phyloP scores from a whole-genome alignment of 768 basidiomycete species.

The Mycena sanguinolenta region DNA sequence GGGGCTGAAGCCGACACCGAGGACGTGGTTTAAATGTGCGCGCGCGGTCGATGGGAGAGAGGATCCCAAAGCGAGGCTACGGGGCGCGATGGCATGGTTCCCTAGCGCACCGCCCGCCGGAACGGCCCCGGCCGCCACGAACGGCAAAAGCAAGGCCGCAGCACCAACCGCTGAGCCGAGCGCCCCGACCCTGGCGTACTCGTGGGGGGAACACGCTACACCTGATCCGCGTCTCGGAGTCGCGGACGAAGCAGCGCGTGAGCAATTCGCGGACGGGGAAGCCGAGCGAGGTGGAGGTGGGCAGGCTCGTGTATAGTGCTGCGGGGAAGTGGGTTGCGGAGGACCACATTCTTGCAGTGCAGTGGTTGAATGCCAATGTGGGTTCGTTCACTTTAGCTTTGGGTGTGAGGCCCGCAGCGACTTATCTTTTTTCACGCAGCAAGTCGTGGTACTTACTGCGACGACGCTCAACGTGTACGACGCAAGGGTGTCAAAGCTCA shows the following conservation, averaged over 20 bases:
- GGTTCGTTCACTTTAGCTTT: slow-evolving; percentile 56
- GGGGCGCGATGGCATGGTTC: slow-evolving; percentile 86
- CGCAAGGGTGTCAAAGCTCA: slow-evolving; percentile 61
- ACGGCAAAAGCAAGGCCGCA: slow-evolving; percentile 34
- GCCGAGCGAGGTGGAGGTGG: slow-evolving; percentile 68
- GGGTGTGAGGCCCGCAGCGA: slow-evolving; percentile 9
- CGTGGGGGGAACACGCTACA: slow-evolving; percentile 83
- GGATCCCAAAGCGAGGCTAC: slow-evolving; percentile 60
- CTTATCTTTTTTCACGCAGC: slow-evolving; percentile 56
- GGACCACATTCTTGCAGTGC: slow-evolving; percentile 76
- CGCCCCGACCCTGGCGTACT: slow-evolving; percentile 82
- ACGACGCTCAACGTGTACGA: slow-evolving; percentile 79
- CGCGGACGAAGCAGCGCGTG: slow-evolving; percentile 62
- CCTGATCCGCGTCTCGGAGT: slow-evolving; percentile 77
- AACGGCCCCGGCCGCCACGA: slow-evolving; percentile 35
- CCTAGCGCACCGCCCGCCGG: slow-evolving; percentile 60
- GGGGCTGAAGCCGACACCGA: slow-evolving; percentile 90
- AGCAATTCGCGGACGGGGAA: slow-evolving; percentile 73
- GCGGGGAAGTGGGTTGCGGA: slow-evolving; percentile 71
- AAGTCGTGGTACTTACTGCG: slow-evolving; percentile 75
- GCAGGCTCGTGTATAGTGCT: slow-evolving; percentile 74
- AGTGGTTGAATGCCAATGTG: slow-evolving; percentile 93
- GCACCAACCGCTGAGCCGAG: slow-evolving; percentile 41
- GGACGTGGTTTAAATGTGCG: slow-evolving; percentile 89
- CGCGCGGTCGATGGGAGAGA: slow-evolving; percentile 65